phyloP scores from a whole-genome alignment of 768 basidiomycete genomes.

The Mycena haematopus region DNA sequence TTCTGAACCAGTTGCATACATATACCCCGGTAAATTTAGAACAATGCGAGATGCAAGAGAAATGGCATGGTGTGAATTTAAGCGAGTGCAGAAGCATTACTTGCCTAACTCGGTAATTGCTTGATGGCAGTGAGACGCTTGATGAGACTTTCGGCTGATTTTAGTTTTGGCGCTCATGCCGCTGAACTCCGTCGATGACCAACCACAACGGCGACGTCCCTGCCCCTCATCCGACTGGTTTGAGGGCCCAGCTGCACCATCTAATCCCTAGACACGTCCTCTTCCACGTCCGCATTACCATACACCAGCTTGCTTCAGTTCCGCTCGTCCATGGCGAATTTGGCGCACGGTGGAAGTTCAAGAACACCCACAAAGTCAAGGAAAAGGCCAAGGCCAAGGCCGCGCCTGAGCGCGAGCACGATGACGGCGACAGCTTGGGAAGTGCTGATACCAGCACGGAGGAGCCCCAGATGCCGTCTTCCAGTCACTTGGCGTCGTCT shows the following conservation, averaged over 20 bases:
- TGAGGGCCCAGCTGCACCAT: slow-evolving; percentile 65
- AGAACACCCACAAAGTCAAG: slow-evolving; percentile 48
- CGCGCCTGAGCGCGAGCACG: slow-evolving; percentile 12
- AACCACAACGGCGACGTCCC: slow-evolving; percentile 2
- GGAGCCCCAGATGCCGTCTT: slow-evolving; percentile 4
- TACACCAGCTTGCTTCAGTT: slow-evolving; percentile 77
- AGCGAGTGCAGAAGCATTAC: too few relatives aligned
- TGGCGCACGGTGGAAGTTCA: slow-evolving; percentile 75
- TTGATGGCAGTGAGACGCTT: too few relatives aligned
- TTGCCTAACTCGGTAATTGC: too few relatives aligned
- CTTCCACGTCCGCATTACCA: slow-evolving; percentile 64
- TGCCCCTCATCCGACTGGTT: slow-evolving; percentile 5
- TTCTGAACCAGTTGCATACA: too few relatives aligned
- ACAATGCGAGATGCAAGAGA: too few relatives aligned
- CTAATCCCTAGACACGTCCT: slow-evolving; percentile 70
- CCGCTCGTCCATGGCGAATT: slow-evolving; percentile 78
- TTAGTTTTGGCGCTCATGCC: too few relatives aligned
- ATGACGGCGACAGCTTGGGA: slow-evolving; percentile 17
- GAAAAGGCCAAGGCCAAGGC: slow-evolving; percentile 36
- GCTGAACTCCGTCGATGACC: slow-evolving; percentile 5
- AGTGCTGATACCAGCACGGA: slow-evolving; percentile 23
- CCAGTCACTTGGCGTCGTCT: not conserved
- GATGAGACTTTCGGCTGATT: too few relatives aligned
- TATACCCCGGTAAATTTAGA: too few relatives aligned
- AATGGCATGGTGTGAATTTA: too few relatives aligned